A percentile compares a stretch with the other conserved stretches of the same genome.
These are phyloP conservation scores for Globisporangium polare DNA, from an alignment of 352 stramenopile genomes.

Conservation along the genomic window DNA sequence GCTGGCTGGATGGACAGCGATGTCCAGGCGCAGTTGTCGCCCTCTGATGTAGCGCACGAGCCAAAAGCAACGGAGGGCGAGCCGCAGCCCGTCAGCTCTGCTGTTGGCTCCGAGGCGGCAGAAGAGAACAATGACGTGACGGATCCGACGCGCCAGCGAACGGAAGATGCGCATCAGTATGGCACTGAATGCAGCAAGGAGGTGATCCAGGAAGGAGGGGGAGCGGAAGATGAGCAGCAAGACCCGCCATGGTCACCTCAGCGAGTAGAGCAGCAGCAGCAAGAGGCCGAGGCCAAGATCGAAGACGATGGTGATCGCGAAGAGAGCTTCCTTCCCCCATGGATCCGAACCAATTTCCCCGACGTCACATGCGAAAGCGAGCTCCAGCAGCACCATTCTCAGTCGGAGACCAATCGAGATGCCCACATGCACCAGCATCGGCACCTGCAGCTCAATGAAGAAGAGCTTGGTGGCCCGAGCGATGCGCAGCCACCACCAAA, in stretches of 20 bases:
- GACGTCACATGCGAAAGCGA: slow-evolving; percentile 19
- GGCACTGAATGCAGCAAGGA: no score
- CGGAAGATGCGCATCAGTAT: no score
- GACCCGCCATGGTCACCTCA: neutral
- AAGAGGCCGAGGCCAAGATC: neutral
- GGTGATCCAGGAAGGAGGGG: neutral
- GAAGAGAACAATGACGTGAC: no score
- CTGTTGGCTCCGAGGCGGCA: no score
- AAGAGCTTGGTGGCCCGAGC: neutral
- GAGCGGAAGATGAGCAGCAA: neutral
- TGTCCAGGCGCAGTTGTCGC: neutral
- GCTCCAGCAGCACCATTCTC: slow-evolving; percentile 9
- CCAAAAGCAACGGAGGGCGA: neutral
- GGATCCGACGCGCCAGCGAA: neutral
- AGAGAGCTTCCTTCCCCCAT: slow-evolving; percentile 21
- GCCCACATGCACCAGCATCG: neutral
- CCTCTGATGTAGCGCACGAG: neutral
- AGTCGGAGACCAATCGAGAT: neutral
- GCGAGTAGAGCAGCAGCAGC: no score
- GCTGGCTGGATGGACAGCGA: neutral
- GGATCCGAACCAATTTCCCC: slow-evolving; percentile 39
- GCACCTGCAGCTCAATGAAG: neutral
- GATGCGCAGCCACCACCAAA: neutral
- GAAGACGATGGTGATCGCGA: neutral
- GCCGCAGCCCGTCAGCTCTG: neutral